Evolutionary conservation across 441 rosid species (phyloP).

Genomic region (Gossypium armourianum): DNA sequence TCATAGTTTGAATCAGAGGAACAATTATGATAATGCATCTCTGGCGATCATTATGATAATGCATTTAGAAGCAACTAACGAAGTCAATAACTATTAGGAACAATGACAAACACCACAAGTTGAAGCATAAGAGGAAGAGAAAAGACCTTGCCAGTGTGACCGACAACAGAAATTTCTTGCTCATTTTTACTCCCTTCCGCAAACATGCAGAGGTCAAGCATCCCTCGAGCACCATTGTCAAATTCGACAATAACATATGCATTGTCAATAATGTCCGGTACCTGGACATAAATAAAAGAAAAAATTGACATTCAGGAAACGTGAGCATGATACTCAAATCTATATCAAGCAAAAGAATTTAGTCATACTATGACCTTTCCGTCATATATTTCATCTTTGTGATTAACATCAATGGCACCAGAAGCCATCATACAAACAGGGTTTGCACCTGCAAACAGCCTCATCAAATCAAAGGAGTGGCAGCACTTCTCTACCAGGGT

Average conservation of each 20-base stretch:
- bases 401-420: slow-evolving; percentile 83
- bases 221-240: slow-evolving; percentile 77
- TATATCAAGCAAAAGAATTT: neutral
- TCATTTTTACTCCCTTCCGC: slow-evolving; percentile 92
- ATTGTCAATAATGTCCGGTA: slow-evolving; percentile 81
- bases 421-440: slow-evolving; percentile 89
- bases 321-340: neutral
- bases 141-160: slow-evolving; percentile 65
- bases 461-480: slow-evolving; percentile 92
- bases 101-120: neutral
- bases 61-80: neutral
- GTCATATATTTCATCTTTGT: slow-evolving; percentile 74
- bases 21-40: neutral
- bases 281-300: slow-evolving; percentile 33
- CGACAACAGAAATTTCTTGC: slow-evolving; percentile 80
- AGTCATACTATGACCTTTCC: slow-evolving; percentile 43
- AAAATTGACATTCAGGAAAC: neutral
- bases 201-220: slow-evolving; percentile 94
- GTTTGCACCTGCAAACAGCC: slow-evolving; percentile 67
- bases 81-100: neutral
- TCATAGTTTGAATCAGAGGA: neutral
- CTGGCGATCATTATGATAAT: neutral
- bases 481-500: slow-evolving; percentile 94
- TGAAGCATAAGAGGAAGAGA: neutral
- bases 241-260: slow-evolving; percentile 79